These are phyloP conservation scores for Ganoderma lucidum DNA, from an alignment of 1,284 basidiomycete species.

Conservation along the genomic window DNA sequence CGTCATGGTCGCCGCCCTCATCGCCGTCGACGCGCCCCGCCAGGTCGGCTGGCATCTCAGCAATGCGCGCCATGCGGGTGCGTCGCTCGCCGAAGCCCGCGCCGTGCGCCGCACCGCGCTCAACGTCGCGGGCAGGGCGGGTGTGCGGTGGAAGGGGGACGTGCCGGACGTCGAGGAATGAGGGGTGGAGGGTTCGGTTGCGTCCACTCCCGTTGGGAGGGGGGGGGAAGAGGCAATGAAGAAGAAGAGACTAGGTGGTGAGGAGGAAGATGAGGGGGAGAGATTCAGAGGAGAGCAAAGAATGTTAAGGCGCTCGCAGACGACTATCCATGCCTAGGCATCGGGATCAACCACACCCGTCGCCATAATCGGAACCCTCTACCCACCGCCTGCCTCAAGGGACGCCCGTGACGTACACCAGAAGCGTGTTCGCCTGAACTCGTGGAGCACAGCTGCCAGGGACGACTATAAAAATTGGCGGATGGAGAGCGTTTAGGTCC, in stretches of 20 bases:
- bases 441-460: background rate
- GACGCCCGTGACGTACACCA: background rate
- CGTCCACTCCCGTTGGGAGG: background rate
- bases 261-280: background rate
- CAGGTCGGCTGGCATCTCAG: conserved; percentile 65
- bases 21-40: conserved; percentile 58
- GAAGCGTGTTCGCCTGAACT: background rate
- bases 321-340: background rate
- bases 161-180: conserved; percentile 45
- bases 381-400: background rate
- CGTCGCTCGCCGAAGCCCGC: conserved; percentile 41
- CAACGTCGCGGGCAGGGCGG: conserved; percentile 42
- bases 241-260: background rate
- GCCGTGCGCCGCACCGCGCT: conserved; percentile 45
- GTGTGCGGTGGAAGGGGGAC: conserved; percentile 52
- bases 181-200: background rate
- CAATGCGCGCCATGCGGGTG: conserved; percentile 48
- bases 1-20: conserved; percentile 56
- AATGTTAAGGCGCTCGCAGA: background rate
- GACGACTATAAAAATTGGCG: background rate
- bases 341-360: background rate
- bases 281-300: background rate
- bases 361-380: background rate
- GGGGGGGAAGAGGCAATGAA: background rate
- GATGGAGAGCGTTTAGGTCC: background rate